A percentile compares a stretch with the other conserved stretches of the same genome.
phyloP scores from a whole-genome alignment of 2,329 filamentous ascomycete genomes.

The Botrytis galanthina region DNA sequence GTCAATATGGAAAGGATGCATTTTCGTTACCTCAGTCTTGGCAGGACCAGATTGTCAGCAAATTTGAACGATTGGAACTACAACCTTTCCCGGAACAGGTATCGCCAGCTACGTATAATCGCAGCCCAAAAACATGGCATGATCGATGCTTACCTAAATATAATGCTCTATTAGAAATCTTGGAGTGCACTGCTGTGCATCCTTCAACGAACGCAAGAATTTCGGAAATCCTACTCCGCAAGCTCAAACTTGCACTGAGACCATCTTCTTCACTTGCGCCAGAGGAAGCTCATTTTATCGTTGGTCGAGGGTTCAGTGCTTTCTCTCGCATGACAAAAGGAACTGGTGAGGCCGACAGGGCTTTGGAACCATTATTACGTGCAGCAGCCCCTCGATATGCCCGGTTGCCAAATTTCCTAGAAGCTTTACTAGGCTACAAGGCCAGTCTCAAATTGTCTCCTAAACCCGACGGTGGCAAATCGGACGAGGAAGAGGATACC shows the following conservation, averaged over 20 bases:
- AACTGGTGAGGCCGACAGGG: slow-evolving; percentile 55
- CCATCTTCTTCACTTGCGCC: slow-evolving; percentile 58
- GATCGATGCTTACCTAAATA: slow-evolving; percentile 65
- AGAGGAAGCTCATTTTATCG: slow-evolving; percentile 68
- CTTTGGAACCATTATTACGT: slow-evolving; percentile 64
- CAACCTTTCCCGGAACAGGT: slow-evolving; percentile 64
- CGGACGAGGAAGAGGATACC: slow-evolving; percentile 13
- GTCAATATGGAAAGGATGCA: slow-evolving; percentile 50
- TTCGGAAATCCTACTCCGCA: slow-evolving; percentile 62
- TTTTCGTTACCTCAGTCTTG: slow-evolving; percentile 62
- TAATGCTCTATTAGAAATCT: slow-evolving; percentile 62
- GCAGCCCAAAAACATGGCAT: slow-evolving; percentile 60
- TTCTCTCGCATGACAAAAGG: slow-evolving; percentile 65
- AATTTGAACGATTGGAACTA: slow-evolving; percentile 63
- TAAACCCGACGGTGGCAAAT: slow-evolving; percentile 15
- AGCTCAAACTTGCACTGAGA: slow-evolving; percentile 62
- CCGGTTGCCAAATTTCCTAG: slow-evolving; percentile 63
- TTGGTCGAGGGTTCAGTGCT: slow-evolving; percentile 71
- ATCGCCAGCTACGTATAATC: slow-evolving; percentile 50
- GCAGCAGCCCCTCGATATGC: slow-evolving; percentile 65
- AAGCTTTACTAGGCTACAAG: slow-evolving; percentile 60
- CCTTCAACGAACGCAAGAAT: slow-evolving; percentile 66
- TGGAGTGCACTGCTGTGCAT: slow-evolving; percentile 61
- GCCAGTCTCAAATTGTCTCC: slow-evolving; percentile 31
- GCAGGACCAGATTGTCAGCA: slow-evolving; percentile 70